Conservation (phyloP, 1,284 basidiomycete species). For the Butyriboletus appendiculatus region DNA sequence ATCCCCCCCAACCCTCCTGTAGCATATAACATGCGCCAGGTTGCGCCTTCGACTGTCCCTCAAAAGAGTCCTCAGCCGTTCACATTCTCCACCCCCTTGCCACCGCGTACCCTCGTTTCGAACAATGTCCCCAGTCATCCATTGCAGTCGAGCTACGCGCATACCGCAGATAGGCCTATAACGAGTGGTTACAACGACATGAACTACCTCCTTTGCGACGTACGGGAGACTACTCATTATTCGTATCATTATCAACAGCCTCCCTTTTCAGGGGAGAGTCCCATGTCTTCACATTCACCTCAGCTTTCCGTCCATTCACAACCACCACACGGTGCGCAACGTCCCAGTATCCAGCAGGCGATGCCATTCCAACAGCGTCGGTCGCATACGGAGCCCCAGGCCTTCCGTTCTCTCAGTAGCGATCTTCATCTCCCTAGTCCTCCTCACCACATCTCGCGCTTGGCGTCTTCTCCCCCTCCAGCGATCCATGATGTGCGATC, state of each 20-base stretch:
- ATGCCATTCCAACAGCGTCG: slow-evolving; percentile 37
- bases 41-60: slow-evolving; percentile 29
- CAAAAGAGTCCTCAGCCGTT: slow-evolving; percentile 39
- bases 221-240: slow-evolving; percentile 36
- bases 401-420: slow-evolving; percentile 32
- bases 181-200: slow-evolving; percentile 37
- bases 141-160: slow-evolving; percentile 33
- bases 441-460: slow-evolving; percentile 33
- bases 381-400: slow-evolving; percentile 35
- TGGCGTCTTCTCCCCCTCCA: slow-evolving; percentile 35
- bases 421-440: slow-evolving; percentile 38
- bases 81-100: slow-evolving; percentile 35
- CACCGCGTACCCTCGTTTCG: slow-evolving; percentile 32
- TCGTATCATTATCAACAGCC: slow-evolving; percentile 39
- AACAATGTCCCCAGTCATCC: slow-evolving; percentile 31
- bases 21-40: slow-evolving; percentile 42
- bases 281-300: slow-evolving; percentile 36
- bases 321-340: slow-evolving; percentile 30
- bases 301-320: slow-evolving; percentile 38
- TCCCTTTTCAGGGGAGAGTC: slow-evolving; percentile 35
- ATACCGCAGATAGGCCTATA: slow-evolving; percentile 34
- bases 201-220: slow-evolving; percentile 38
- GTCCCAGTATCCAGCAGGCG: slow-evolving; percentile 28
- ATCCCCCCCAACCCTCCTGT: slow-evolving; percentile 41
- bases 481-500: slow-evolving; percentile 38